Conservation (phyloP, 768 basidiomycete genomes). For the Boletus speciosus region DNA sequence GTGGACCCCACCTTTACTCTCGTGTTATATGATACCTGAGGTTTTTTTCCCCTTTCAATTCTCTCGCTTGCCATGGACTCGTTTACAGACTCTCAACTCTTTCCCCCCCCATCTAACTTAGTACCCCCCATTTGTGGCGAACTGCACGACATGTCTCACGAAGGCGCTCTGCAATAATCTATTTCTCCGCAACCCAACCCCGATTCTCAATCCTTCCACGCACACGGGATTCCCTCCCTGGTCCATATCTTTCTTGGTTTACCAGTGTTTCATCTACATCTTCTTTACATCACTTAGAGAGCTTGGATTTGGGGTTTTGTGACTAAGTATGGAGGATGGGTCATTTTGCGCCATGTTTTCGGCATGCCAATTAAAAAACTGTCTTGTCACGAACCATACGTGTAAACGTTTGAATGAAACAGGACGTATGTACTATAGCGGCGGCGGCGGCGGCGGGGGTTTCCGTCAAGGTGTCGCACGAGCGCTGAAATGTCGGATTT, state of each 20-base stretch:
- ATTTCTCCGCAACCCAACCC: no score
- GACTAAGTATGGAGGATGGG: neutral
- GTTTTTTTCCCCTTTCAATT: neutral
- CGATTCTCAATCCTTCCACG: no score
- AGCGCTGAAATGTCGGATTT: neutral
- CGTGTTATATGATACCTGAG: conserved; percentile 11
- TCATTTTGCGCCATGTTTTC: neutral
- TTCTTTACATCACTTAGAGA: neutral
- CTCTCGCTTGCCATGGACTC: conserved; percentile 11
- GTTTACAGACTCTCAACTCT: neutral
- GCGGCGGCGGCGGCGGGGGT: no score
- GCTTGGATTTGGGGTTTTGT: neutral
- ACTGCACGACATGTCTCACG: neutral
- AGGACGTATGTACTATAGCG: no score
- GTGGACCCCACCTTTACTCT: neutral
- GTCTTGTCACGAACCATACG: neutral
- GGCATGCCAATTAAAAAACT: neutral
- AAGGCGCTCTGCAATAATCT: neutral
- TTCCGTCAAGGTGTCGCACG: no score
- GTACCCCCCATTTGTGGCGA: neutral
- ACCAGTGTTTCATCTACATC: neutral
- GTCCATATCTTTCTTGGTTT: neutral
- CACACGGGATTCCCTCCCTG: neutral
- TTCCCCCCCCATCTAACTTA: conserved; percentile 8
- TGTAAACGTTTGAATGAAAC: neutral